Conservation (phyloP, 2,329 filamentous ascomycete species). For the Aureobasidium zeae region DNA sequence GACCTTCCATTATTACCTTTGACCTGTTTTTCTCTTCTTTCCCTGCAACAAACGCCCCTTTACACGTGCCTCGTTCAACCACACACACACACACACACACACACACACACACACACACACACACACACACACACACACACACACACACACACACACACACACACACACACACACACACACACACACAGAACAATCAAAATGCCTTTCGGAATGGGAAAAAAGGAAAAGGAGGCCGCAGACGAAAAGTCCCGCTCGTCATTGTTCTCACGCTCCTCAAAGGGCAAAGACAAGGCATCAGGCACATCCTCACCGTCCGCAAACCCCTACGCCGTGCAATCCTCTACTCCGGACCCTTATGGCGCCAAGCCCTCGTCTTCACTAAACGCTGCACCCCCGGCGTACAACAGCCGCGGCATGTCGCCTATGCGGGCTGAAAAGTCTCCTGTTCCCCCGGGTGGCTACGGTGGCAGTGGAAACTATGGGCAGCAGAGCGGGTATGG, state of each 20-base stretch:
- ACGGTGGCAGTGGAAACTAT: constrained; percentile 31
- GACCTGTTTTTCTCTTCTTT: background rate
- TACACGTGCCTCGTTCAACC: too few species aligned
- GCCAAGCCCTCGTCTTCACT: constrained; percentile 23
- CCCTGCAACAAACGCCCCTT: too few species aligned
- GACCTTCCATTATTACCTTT: background rate
- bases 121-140: background rate
- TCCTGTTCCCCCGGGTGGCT: constrained; percentile 37
- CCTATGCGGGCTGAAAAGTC: constrained; percentile 34
- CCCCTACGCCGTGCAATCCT: constrained; percentile 44
- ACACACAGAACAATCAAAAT: too few species aligned
- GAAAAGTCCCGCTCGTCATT: constrained; percentile 49
- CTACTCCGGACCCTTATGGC: constrained; percentile 47
- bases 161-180: background rate
- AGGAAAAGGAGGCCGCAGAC: constrained; percentile 43
- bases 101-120: constrained; percentile 6
- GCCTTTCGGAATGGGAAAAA: constrained; percentile 41
- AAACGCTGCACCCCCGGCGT: constrained; percentile 24
- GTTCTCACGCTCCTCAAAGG: constrained; percentile 48
- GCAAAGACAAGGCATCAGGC: constrained; percentile 39
- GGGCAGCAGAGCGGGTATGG: constrained; percentile 42
- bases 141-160: constrained; percentile 1
- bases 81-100: background rate
- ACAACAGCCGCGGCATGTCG: constrained; percentile 29
- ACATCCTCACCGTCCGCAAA: constrained; percentile 41